Evolutionary conservation across 148 eudicot species (phyloP).

Genomic region (Mesembryanthemum crystallinum): DNA sequence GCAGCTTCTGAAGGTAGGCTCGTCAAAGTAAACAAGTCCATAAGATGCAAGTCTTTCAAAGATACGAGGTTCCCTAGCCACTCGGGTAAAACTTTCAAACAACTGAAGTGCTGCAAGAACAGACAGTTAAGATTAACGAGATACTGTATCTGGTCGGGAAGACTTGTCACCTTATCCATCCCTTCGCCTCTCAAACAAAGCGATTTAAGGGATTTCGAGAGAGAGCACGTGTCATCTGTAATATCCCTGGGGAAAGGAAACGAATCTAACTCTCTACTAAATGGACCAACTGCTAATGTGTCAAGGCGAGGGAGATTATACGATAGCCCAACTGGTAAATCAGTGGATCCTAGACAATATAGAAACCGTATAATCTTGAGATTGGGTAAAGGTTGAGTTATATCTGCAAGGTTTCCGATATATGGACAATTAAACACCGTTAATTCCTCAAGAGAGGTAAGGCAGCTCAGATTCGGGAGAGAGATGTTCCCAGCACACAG

Average conservation of each 20-base stretch:
- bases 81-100: background rate
- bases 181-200: background rate
- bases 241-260: background rate
- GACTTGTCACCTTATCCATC: slow-evolving; percentile 5
- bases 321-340: background rate
- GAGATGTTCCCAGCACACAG: background rate
- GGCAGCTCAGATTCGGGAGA: background rate
- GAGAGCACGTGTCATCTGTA: background rate
- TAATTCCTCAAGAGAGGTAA: background rate
- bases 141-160: background rate
- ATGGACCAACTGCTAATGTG: background rate
- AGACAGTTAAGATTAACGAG: background rate
- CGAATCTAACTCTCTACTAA: background rate
- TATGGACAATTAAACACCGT: background rate
- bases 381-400: background rate
- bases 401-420: background rate
- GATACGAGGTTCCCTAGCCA: slow-evolving; percentile 7
- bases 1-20: background rate
- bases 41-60: background rate
- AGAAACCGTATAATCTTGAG: background rate
- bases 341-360: background rate
- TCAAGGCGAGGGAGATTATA: background rate
- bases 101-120: fast-evolving
- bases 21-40: background rate
- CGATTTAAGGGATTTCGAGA: background rate